These are phyloP conservation scores for Saccharomyces uvarum DNA, from an alignment of 1,139 yeast genomes.

Conservation along the genomic window DNA sequence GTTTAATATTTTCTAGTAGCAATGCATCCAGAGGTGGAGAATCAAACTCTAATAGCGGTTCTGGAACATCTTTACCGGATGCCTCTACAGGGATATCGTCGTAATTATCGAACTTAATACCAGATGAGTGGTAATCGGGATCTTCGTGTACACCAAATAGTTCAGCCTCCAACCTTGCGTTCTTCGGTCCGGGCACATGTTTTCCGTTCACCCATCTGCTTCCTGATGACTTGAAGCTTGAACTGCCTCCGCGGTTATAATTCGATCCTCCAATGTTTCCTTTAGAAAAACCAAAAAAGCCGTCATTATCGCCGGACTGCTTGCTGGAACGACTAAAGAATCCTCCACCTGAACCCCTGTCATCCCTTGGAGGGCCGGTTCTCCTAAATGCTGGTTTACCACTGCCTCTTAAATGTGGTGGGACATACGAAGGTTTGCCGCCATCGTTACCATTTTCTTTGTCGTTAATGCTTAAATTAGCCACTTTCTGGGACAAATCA, in stretches of 20 bases:
- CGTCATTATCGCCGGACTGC: constrained; percentile 14
- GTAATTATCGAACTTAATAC: constrained; percentile 95
- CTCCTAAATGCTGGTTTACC: constrained; percentile 3
- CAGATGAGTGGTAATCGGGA: constrained; percentile 72
- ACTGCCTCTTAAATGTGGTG: constrained; percentile 53
- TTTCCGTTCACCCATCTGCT: constrained; percentile 72
- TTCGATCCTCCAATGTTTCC: background rate
- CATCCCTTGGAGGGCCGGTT: background rate
- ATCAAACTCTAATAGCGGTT: constrained; percentile 76
- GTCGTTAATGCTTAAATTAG: background rate
- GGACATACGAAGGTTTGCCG: constrained; percentile 43
- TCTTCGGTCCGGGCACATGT: constrained; percentile 74
- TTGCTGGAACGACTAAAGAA: background rate
- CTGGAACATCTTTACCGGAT: constrained; percentile 88
- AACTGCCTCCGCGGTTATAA: constrained; percentile 15
- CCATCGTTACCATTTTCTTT: constrained; percentile 29
- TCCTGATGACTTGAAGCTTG: constrained; percentile 29
- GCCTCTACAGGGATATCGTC: constrained; percentile 98
- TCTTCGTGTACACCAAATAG: constrained; percentile 84
- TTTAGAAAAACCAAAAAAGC: constrained; percentile 14
- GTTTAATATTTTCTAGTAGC: constrained; percentile 73
- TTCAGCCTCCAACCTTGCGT: constrained; percentile 64
- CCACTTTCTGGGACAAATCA: background rate
- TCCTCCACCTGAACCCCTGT: background rate
- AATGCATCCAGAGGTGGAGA: constrained; percentile 86